These are phyloP conservation scores for Talaromyces sp. DNA, from an alignment of 2,329 filamentous ascomycete genomes.

Conservation along the genomic window DNA sequence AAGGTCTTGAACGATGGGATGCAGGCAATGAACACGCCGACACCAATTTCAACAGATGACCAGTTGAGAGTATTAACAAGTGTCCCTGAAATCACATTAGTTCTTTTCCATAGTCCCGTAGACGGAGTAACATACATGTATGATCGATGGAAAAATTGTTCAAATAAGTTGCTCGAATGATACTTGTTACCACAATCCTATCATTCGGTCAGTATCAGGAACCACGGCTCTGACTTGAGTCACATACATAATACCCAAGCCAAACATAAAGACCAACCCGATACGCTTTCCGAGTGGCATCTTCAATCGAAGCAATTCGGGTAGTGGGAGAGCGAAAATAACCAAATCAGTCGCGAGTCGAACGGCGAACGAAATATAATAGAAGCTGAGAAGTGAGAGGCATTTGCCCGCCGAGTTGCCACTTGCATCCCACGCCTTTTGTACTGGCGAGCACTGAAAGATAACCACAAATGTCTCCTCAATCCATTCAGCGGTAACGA, in stretches of 20 bases:
- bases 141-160: slow-evolving; percentile 21
- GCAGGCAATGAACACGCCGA: slow-evolving; percentile 25
- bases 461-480: slow-evolving; percentile 65
- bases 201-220: not conserved
- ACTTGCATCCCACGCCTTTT: slow-evolving; percentile 22
- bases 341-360: slow-evolving; percentile 22
- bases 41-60: slow-evolving; percentile 24
- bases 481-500: slow-evolving; percentile 61
- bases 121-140: slow-evolving; percentile 21
- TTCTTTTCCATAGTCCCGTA: not conserved
- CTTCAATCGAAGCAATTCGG: slow-evolving; percentile 20
- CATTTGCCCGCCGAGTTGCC: slow-evolving; percentile 19
- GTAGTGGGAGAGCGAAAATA: slow-evolving; percentile 22
- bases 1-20: slow-evolving; percentile 24
- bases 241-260: slow-evolving; percentile 23
- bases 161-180: slow-evolving; percentile 24
- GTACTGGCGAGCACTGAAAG: slow-evolving; percentile 24
- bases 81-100: slow-evolving; percentile 18
- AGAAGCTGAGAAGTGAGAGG: slow-evolving; percentile 20
- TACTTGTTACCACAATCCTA: slow-evolving; percentile 23
- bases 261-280: slow-evolving; percentile 24
- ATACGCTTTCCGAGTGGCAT: slow-evolving; percentile 21
- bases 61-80: slow-evolving; percentile 24
- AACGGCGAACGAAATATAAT: slow-evolving; percentile 22
- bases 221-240: not conserved